Conservation (phyloP, 257 asterid species). For the Solanum sitiens region DNA sequence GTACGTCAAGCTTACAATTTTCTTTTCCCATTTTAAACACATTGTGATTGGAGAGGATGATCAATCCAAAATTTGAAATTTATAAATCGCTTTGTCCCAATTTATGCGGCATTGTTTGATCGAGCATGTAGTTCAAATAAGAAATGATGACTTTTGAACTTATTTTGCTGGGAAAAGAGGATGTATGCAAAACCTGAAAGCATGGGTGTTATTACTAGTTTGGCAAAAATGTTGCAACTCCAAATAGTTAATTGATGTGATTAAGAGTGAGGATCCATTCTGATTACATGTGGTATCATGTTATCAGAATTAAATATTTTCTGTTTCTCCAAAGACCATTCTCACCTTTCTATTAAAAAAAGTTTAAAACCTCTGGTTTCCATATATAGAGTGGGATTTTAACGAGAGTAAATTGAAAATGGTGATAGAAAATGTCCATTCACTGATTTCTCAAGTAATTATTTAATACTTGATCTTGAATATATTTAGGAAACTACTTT, state of each 20-base stretch:
- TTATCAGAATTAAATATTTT: background rate
- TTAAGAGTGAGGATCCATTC: background rate
- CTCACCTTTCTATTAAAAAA: background rate
- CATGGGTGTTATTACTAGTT: background rate
- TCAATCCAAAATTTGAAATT: background rate
- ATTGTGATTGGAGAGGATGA: background rate
- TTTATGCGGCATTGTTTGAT: background rate
- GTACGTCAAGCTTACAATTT: background rate
- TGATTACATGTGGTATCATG: background rate
- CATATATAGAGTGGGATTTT: background rate
- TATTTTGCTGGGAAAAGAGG: background rate
- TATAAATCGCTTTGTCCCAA: background rate
- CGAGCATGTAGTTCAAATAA: background rate
- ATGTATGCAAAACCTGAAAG: background rate
- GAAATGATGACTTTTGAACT: background rate
- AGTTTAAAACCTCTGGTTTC: background rate
- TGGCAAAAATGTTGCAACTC: background rate
- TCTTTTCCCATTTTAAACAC: background rate
- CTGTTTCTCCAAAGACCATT: background rate
- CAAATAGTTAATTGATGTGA: background rate
- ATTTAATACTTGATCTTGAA: background rate
- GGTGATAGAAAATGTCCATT: background rate
- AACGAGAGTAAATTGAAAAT: background rate
- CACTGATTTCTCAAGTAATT: background rate
- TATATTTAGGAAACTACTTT: background rate